Base-by-base conservation (phyloP, 192 early-diverging fungal genomes). In the Coemansia sp. region DNA sequence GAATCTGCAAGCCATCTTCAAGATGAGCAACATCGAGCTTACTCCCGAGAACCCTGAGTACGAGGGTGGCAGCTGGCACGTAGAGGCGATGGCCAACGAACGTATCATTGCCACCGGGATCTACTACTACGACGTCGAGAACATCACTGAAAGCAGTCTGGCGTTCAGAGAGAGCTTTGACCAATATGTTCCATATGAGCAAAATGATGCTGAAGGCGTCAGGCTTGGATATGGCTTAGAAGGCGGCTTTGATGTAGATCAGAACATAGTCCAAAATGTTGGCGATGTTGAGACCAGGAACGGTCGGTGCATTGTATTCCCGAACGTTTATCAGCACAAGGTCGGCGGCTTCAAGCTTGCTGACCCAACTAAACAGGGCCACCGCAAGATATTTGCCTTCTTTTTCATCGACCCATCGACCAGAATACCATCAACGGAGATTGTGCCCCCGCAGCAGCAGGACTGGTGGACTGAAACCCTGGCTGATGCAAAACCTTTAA, bases 41-140 rank as follows among this genome's bases (percentile, higher is more conserved):
- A 86, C 87, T 1, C 89, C 88, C 23, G 88, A 89, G 63, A 85
- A 87, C 8, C 86, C 89, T 0, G 60, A 45, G 7, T 89, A 85
- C 56, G 38, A 66, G 5, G 89, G 88, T 18, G 65, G 62, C 23
- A 67, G 55, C 5, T 93, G 90, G 92, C 89, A 91, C 49, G 68
- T 90, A 0, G 90, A 91, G 45, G 92, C 84, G 7, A 88, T 87
- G 77, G 77, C 72, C 12, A 81, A 87, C 69, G 92, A 93, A 67
- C 67, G 76, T 59, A 90, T 93, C 53, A 75, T 88, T 5, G 89
- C 91, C 2, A 87, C 88, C 0, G 91, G 89, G 6, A 84, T 93
- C 48, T 86, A 86, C 63, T 92, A 91, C 65, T 91, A 90, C 70
- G 81, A 84, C 52, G 67, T 86, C 0, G 85, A 86, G n/a, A 91